phyloP scores from a whole-genome alignment of 176 grass and related monocot genomes.

The Canna indica region DNA sequence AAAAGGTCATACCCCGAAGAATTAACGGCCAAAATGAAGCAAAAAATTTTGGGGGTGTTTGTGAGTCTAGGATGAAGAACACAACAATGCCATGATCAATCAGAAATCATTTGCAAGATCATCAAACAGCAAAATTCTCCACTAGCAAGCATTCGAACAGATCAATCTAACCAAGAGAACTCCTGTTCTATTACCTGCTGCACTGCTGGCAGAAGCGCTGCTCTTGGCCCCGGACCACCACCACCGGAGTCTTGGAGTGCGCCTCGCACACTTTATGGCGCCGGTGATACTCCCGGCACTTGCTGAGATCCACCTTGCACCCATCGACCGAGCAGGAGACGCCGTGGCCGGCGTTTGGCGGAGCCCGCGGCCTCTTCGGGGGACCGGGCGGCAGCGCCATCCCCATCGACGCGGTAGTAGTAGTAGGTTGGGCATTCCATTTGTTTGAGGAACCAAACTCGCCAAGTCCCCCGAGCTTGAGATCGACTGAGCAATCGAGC shows the following conservation, averaged over 20 bases:
- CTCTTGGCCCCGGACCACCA: constrained; percentile 71
- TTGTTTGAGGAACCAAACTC: constrained; percentile 20
- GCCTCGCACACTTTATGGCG: constrained; percentile 95
- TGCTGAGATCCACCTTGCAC: constrained; percentile 68
- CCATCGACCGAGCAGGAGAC: constrained; percentile 66
- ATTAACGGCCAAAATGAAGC: neutral
- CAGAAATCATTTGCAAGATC: neutral
- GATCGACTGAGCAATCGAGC: constrained; percentile 43
- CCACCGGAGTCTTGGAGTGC: constrained; percentile 88
- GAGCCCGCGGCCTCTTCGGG: constrained; percentile 31
- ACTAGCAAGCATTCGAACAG: neutral
- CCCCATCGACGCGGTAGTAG: neutral
- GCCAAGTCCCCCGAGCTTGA: constrained; percentile 53
- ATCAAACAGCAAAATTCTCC: neutral
- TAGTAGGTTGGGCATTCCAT: constrained; percentile 7
- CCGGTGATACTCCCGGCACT: constrained; percentile 88
- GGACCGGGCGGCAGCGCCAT: constrained; percentile 4
- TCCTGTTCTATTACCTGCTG: constrained; percentile 55
- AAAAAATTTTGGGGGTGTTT: neutral
- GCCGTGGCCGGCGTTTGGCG: constrained; percentile 22
- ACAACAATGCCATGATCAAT: too few relatives aligned
- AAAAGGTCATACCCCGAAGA: too few relatives aligned
- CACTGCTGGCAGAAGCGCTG: constrained; percentile 99
- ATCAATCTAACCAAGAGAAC: neutral
- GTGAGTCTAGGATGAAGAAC: neutral